phyloP scores from a whole-genome alignment of 495 filamentous ascomycete species.

The Podospora tetraspora region DNA sequence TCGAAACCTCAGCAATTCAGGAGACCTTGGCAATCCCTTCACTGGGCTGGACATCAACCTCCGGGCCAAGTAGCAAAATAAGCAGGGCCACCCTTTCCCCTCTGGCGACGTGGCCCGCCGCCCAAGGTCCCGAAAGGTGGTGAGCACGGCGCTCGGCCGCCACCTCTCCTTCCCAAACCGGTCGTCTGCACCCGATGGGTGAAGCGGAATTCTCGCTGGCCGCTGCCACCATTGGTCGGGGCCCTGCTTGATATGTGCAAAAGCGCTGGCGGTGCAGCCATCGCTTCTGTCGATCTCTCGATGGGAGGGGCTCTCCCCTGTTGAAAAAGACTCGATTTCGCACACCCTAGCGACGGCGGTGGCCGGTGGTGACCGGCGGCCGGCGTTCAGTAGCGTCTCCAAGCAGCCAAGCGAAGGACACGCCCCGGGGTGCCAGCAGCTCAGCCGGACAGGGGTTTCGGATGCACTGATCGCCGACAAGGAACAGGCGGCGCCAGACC shows the following conservation, averaged over 20 bases:
- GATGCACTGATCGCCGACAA: conserved; percentile 33
- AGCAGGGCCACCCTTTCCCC: conserved; percentile 1
- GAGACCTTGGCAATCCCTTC: not conserved
- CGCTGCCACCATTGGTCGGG: conserved; percentile 17
- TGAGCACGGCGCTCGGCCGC: not conserved
- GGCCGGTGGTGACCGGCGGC: conserved; percentile 1
- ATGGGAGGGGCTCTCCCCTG: conserved; percentile 10
- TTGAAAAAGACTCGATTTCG: conserved; percentile 4
- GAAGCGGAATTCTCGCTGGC: conserved; percentile 10
- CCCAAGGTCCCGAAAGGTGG: conserved; percentile 4
- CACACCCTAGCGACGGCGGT: conserved; percentile 4
- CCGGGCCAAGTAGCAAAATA: not conserved
- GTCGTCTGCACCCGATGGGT: conserved; percentile 6
- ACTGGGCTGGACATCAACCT: conserved; percentile 3
- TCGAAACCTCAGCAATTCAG: not conserved
- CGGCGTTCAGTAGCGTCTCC: conserved; percentile 8
- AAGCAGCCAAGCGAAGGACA: not conserved
- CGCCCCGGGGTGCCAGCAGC: conserved; percentile 15
- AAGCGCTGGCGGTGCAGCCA: conserved; percentile 17
- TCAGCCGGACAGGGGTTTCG: not conserved
- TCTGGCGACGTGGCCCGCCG: conserved; percentile 9
- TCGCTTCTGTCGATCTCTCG: conserved; percentile 15
- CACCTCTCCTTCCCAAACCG: conserved; percentile 14
- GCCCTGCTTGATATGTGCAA: conserved; percentile 19
- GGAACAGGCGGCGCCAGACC: conserved; percentile 24